phyloP scores from a whole-genome alignment of 495 filamentous ascomycete genomes.

The Thozetella sp. region DNA sequence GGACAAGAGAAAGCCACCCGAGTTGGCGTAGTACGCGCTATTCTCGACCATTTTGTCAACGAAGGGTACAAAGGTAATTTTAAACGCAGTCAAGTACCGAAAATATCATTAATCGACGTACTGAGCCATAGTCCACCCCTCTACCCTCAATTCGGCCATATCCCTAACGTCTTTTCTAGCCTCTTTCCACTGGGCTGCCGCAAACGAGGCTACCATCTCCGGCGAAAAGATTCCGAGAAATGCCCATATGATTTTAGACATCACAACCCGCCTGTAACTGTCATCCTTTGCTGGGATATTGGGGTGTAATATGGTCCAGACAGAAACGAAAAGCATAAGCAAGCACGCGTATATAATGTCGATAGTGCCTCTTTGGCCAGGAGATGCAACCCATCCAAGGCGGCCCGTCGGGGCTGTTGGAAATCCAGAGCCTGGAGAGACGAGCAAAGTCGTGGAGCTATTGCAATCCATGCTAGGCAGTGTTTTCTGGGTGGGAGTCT shows the following conservation, averaged over 20 bases:
- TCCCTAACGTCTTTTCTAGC: slow-evolving; percentile 14
- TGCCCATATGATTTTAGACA: slow-evolving; percentile 13
- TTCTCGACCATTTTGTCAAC: no score
- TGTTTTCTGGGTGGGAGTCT: no score
- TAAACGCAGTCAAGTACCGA: no score
- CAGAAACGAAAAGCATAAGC: slow-evolving; percentile 22
- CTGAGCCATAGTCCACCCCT: slow-evolving; percentile 12
- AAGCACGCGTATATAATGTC: slow-evolving; percentile 23
- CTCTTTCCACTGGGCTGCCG: slow-evolving; percentile 13
- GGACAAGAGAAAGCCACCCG: slow-evolving; percentile 20
- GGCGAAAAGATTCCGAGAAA: slow-evolving; percentile 11
- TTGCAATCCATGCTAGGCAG: no score
- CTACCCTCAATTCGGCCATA: slow-evolving; percentile 10
- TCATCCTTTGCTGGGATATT: slow-evolving; percentile 16
- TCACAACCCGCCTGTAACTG: slow-evolving; percentile 7
- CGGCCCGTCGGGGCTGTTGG: no score
- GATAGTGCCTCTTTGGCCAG: no score
- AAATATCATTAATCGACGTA: no score
- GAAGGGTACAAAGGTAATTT: no score
- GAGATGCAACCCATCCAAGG: no score
- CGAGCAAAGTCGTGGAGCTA: no score
- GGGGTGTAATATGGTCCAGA: slow-evolving; percentile 25
- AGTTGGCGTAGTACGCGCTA: slow-evolving; percentile 18
- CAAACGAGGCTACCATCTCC: slow-evolving; percentile 15
- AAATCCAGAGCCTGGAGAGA: no score